A percentile compares a stretch with the other conserved stretches of the same genome.
These are phyloP conservation scores for Solanum hybrid DNA, from an alignment of 305 asterid species.

Conservation along the genomic window DNA sequence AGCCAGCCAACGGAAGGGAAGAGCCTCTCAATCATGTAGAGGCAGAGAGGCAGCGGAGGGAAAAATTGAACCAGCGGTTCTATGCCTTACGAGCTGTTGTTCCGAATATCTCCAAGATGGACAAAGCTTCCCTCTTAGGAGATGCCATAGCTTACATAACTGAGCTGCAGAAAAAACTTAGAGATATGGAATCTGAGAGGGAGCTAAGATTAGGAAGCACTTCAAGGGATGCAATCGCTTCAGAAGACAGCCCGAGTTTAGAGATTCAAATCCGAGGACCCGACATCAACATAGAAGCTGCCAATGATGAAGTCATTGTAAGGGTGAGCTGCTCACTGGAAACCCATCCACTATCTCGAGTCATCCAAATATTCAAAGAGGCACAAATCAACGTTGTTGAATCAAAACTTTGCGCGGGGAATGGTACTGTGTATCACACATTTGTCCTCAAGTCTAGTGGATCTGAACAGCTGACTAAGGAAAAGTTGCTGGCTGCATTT, in stretches of 20 bases:
- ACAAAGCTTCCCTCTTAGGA: slow-evolving; percentile 86
- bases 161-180: slow-evolving; percentile 76
- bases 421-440: slow-evolving; percentile 58
- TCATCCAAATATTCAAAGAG: slow-evolving; percentile 52
- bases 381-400: slow-evolving; percentile 52
- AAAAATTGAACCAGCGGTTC: slow-evolving; percentile 84
- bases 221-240: slow-evolving; percentile 27
- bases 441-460: slow-evolving; percentile 69
- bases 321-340: slow-evolving; percentile 56
- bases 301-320: slow-evolving; percentile 36
- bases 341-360: slow-evolving; percentile 56
- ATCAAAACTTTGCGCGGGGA: slow-evolving; percentile 43
- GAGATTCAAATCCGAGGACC: slow-evolving; percentile 20
- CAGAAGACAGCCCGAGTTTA: slow-evolving; percentile 27
- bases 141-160: slow-evolving; percentile 92
- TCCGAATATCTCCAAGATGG: slow-evolving; percentile 88
- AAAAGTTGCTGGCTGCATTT: slow-evolving; percentile 55
- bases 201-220: slow-evolving; percentile 25
- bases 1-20: slow-evolving; percentile 84
- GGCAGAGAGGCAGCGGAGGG: slow-evolving; percentile 86
- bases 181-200: slow-evolving; percentile 61
- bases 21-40: slow-evolving; percentile 89
- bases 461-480: slow-evolving; percentile 53
- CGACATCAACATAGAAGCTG: slow-evolving; percentile 33
- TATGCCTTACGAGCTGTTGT: slow-evolving; percentile 84